A percentile compares a stretch with the other conserved stretches of the same genome.
Conservation (phyloP, 2,329 filamentous ascomycete genomes). For the Monilinia fructigena region DNA sequence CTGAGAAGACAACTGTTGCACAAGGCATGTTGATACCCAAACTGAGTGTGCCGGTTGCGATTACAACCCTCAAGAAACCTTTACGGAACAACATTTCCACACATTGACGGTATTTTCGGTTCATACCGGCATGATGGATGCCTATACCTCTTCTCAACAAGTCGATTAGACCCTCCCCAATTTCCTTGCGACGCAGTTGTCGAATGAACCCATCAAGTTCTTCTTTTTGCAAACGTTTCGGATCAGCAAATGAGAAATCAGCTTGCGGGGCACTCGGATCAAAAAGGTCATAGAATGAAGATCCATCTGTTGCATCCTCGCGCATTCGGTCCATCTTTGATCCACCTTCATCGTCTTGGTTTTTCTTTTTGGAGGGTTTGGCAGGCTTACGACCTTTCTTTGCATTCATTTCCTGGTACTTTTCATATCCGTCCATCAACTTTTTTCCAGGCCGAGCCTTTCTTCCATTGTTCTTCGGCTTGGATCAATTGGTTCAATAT, state of each 20-base stretch:
- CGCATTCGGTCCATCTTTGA: conserved; percentile 57
- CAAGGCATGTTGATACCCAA: conserved; percentile 84
- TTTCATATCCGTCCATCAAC: conserved; percentile 57
- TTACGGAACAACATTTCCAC: conserved; percentile 74
- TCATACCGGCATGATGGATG: conserved; percentile 79
- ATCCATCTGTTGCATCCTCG: conserved; percentile 55
- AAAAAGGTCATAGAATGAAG: conserved; percentile 61
- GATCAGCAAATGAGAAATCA: conserved; percentile 65
- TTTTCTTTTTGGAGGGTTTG: conserved; percentile 45
- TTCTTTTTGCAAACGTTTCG: conserved; percentile 54
- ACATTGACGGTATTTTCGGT: conserved; percentile 69
- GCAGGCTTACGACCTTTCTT: conserved; percentile 47
- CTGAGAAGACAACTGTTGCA: conserved; percentile 75
- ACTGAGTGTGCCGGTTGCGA: conserved; percentile 74
- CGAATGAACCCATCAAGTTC: conserved; percentile 58
- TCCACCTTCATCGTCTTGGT: conserved; percentile 48
- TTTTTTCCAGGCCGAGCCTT: conserved; percentile 59
- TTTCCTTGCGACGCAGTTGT: conserved; percentile 51
- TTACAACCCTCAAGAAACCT: conserved; percentile 67
- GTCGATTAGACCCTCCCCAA: conserved; percentile 54
- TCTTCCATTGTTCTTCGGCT: conserved; percentile 57
- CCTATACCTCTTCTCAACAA: conserved; percentile 68
- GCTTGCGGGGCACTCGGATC: conserved; percentile 63
- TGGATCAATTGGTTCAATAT: conserved; percentile 54
- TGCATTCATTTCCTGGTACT: conserved; percentile 51